These are phyloP conservation scores for Lineolata rhizophorae DNA, from an alignment of 495 filamentous ascomycete species.

Conservation along the genomic window DNA sequence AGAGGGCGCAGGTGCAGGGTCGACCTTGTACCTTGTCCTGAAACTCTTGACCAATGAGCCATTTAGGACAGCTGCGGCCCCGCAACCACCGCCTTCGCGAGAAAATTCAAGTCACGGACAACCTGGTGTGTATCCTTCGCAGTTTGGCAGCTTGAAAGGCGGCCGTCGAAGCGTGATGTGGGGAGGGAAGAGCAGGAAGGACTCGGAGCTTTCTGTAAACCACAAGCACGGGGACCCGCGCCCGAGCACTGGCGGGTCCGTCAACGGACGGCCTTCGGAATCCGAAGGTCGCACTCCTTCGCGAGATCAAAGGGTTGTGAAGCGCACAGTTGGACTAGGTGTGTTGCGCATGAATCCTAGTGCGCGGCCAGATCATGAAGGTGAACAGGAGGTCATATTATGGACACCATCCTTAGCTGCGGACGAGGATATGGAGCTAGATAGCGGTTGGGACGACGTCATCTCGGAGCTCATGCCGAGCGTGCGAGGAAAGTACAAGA, in stretches of 20 bases:
- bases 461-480: constrained; percentile 55
- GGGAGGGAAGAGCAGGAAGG: constrained; percentile 27
- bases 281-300: constrained; percentile 11
- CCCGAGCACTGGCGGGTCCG: constrained; percentile 17
- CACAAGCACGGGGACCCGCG: constrained; percentile 16
- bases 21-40: constrained; percentile 64
- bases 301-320: constrained; percentile 20
- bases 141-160: constrained; percentile 24
- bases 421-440: constrained; percentile 28
- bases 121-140: no score
- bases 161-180: constrained; percentile 76
- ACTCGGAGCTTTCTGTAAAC: no score
- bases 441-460: constrained; percentile 45
- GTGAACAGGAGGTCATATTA: constrained; percentile 56
- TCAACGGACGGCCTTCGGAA: no score
- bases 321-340: constrained; percentile 59
- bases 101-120: no score
- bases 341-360: constrained; percentile 59
- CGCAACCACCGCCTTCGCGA: no score
- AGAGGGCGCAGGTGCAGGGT: constrained; percentile 40
- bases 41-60: constrained; percentile 44
- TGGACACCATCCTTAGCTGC: constrained; percentile 38
- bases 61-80: constrained; percentile 13
- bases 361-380: constrained; percentile 51
- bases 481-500: constrained; percentile 46